Evolutionary conservation across 2,329 filamentous ascomycete species (phyloP).

Genomic region (Ilyonectria sp.): DNA sequence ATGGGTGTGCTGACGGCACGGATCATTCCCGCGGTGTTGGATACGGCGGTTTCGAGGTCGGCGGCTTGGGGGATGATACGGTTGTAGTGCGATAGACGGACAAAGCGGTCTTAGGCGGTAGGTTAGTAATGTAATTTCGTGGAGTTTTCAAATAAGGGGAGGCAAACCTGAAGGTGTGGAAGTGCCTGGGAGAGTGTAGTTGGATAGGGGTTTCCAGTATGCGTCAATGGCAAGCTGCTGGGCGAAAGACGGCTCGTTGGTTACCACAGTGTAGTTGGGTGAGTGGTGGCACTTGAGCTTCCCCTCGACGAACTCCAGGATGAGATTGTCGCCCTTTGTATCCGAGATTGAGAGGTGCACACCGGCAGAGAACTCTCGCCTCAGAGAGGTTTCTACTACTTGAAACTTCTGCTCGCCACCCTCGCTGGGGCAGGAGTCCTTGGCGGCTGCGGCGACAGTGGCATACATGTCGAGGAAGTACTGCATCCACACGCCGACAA

Average conservation of each 20-base stretch:
- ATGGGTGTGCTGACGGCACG: conserved; percentile 36
- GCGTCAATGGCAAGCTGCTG: conserved; percentile 23
- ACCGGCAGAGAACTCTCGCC: conserved; percentile 12
- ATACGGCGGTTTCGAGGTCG: conserved; percentile 28
- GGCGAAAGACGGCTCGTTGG: conserved; percentile 35
- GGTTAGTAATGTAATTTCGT: not conserved
- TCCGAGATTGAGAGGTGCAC: conserved; percentile 34
- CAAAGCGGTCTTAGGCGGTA: conserved; percentile 29
- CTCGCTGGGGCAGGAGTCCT: conserved; percentile 16
- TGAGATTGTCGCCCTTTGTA: conserved; percentile 29
- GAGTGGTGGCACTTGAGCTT: conserved; percentile 36
- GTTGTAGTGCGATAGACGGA: conserved; percentile 35
- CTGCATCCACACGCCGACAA: conserved; percentile 36
- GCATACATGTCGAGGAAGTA: conserved; percentile 38
- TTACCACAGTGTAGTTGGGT: conserved; percentile 29
- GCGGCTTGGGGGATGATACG: conserved; percentile 20
- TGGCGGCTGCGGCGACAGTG: conserved; percentile 22
- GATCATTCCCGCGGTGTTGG: conserved; percentile 37
- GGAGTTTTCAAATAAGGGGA: not conserved
- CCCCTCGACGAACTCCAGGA: conserved; percentile 34
- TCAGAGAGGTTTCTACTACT: conserved; percentile 20
- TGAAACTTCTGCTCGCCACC: conserved; percentile 30
- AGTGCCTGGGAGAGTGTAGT: conserved; percentile 25
- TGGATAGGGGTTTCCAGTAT: conserved; percentile 22
- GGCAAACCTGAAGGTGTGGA: conserved; percentile 25